Evolutionary conservation across 1,284 basidiomycete species (phyloP).

Genomic region (Cutaneotrichosporon dermatis): DNA sequence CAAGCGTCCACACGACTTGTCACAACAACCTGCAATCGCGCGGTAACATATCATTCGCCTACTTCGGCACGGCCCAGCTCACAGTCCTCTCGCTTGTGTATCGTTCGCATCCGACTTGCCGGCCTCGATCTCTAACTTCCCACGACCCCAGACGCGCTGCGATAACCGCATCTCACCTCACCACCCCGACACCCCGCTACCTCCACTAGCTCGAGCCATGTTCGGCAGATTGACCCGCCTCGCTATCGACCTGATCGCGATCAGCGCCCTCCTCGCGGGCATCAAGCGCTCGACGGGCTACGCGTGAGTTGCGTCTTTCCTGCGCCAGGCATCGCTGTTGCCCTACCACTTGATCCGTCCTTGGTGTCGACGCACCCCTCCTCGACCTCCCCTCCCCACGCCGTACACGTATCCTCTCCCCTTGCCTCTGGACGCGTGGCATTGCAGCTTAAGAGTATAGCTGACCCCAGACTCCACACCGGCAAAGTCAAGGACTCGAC

Average conservation of each 20-base stretch:
- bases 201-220: slow-evolving; percentile 50
- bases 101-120: too few species aligned
- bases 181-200: too few species aligned
- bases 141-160: too few species aligned
- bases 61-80: too few species aligned
- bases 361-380: background rate
- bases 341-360: background rate
- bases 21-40: too few species aligned
- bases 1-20: too few species aligned
- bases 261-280: slow-evolving; percentile 90
- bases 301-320: slow-evolving; percentile 26
- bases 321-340: background rate
- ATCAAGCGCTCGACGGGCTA: slow-evolving; percentile 85
- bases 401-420: background rate
- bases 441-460: background rate
- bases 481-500: slow-evolving; percentile 70
- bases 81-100: too few species aligned
- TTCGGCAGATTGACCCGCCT: slow-evolving; percentile 78
- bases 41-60: too few species aligned
- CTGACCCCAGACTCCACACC: slow-evolving; percentile 57
- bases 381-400: too few species aligned
- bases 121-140: too few species aligned
- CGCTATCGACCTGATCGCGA: slow-evolving; percentile 73
- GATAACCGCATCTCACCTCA: too few species aligned
- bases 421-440: background rate